Evolutionary conservation across 1,284 basidiomycete genomes (phyloP).

Genomic region (Cryptococcus sp.): DNA sequence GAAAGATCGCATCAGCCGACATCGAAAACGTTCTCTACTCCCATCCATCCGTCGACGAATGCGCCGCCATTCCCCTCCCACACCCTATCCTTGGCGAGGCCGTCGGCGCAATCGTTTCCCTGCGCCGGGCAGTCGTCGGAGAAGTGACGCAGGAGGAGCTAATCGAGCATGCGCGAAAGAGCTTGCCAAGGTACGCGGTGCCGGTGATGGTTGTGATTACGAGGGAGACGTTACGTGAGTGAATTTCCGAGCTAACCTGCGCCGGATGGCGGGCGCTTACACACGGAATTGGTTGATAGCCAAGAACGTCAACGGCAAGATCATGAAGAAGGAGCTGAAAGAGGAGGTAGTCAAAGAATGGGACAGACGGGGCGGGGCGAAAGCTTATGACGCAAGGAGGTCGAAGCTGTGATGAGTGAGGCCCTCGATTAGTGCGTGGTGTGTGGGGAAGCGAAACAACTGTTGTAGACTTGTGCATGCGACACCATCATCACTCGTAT

Average conservation of each 20-base stretch:
- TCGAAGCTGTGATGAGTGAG: conserved; percentile 10
- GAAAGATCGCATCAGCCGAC: conserved; percentile 35
- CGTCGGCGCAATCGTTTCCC: conserved; percentile 34
- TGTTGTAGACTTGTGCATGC: no score
- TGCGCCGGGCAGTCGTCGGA: conserved; percentile 11
- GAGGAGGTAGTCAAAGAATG: conserved; percentile 23
- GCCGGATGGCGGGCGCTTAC: conserved; percentile 1
- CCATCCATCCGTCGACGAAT: conserved; percentile 34
- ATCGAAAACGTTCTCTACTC: conserved; percentile 43
- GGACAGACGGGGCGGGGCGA: conserved; percentile 14
- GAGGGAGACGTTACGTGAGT: conserved; percentile 28
- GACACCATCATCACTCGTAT: no score
- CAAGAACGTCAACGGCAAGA: conserved; percentile 39
- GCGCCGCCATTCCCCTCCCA: conserved; percentile 37
- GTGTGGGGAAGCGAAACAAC: no score
- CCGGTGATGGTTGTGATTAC: conserved; percentile 27
- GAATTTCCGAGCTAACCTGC: background rate
- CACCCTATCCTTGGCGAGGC: conserved; percentile 37
- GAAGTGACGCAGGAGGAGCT: conserved; percentile 20
- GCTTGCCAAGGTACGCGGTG: conserved; percentile 23
- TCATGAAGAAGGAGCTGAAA: conserved; percentile 35
- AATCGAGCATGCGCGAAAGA: conserved; percentile 10
- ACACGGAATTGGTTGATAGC: conserved; percentile 10
- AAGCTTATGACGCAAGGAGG: background rate
- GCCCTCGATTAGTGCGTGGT: background rate